These are phyloP conservation scores for Backusella psychrophila DNA, from an alignment of 192 early-diverging fungal genomes.

Conservation along the genomic window DNA sequence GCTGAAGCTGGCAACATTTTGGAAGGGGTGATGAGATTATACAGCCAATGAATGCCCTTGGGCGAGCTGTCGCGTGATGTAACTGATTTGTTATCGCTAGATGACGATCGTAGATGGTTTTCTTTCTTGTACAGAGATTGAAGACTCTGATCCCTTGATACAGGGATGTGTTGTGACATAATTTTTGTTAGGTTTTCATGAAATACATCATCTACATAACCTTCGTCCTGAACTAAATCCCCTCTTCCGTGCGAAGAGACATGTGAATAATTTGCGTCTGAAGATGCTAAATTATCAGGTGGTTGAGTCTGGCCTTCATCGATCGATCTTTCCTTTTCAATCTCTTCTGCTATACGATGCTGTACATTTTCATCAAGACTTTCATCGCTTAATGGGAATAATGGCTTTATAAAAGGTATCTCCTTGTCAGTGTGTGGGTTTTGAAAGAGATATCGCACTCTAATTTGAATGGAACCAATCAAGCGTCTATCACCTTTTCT, in stretches of 20 bases:
- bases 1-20: background rate
- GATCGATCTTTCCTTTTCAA: background rate
- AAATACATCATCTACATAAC: constrained; percentile 8
- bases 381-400: background rate
- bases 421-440: background rate
- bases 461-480: constrained; percentile 10
- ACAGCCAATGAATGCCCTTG: background rate
- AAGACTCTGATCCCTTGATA: background rate
- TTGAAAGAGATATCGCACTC: constrained; percentile 3
- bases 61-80: background rate
- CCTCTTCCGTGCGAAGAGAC: constrained; percentile 12
- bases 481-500: background rate
- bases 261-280: background rate
- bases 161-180: constrained; percentile 6
- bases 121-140: background rate
- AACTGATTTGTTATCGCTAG: background rate
- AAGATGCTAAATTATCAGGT: background rate
- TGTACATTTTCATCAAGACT: background rate
- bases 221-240: constrained; percentile 15
- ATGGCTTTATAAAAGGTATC: background rate
- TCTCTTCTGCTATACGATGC: background rate
- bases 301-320: background rate
- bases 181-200: background rate
- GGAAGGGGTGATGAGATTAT: background rate
- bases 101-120: background rate